phyloP scores from a whole-genome alignment of 768 basidiomycete species.

The Amanita fuliginea region DNA sequence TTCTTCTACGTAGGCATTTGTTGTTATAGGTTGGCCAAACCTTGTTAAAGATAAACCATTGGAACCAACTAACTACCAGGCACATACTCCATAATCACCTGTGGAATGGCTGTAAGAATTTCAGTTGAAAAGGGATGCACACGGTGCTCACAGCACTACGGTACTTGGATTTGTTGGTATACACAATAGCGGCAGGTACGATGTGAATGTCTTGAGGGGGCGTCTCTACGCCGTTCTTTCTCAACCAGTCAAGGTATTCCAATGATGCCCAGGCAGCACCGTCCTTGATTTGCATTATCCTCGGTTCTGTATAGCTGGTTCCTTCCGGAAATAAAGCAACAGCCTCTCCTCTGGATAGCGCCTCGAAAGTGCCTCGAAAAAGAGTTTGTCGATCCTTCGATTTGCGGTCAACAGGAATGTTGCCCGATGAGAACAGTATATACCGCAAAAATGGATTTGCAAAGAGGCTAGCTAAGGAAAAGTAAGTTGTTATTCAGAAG shows the following conservation, averaged over 20 bases:
- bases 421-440: conserved; percentile 83
- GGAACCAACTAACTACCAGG: neutral
- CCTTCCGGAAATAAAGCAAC: conserved; percentile 95
- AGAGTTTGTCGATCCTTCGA: conserved; percentile 83
- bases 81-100: conserved; percentile 69
- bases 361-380: conserved; percentile 84
- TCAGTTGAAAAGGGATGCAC: conserved; percentile 12
- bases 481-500: conserved; percentile 1
- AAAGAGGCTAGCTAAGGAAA: conserved; percentile 57
- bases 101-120: conserved; percentile 5
- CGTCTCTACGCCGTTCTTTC: conserved; percentile 38
- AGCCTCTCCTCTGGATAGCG: conserved; percentile 64
- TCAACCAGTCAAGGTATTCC: conserved; percentile 79
- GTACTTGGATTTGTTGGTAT: conserved; percentile 95
- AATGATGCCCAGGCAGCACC: conserved; percentile 92
- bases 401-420: conserved; percentile 94
- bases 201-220: conserved; percentile 44
- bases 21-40: conserved; percentile 71
- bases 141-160: conserved; percentile 64
- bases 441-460: conserved; percentile 62
- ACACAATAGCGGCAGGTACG: conserved; percentile 82
- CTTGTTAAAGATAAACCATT: conserved; percentile 25
- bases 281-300: conserved; percentile 88
- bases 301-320: conserved; percentile 87
- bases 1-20: conserved; percentile 65